Evolutionary conservation across 805 yeast species (phyloP).

Genomic region (Teunomyces stri): DNA sequence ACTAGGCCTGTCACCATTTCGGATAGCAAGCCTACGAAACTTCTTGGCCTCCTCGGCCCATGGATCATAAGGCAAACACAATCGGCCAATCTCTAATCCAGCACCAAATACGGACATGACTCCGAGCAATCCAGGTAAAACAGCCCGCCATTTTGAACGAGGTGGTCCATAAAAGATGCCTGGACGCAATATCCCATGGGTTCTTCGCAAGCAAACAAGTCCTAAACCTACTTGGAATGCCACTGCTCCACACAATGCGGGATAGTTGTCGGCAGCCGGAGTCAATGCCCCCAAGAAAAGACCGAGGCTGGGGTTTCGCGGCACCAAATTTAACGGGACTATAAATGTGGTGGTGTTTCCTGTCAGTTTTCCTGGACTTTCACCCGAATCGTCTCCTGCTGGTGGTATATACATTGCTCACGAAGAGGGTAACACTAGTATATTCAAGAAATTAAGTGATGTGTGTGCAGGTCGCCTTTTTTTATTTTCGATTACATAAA

Average conservation of each 20-base stretch:
- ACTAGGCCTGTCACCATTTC: constrained; percentile 47
- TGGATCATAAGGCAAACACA: constrained; percentile 54
- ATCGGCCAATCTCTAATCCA: constrained; percentile 54
- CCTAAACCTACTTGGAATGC: constrained; percentile 56
- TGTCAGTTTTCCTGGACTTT: constrained; percentile 1
- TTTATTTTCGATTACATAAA: too few relatives aligned
- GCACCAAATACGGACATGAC: constrained; percentile 49
- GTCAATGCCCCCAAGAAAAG: constrained; percentile 63
- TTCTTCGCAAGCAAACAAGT: constrained; percentile 19
- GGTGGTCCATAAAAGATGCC: constrained; percentile 1
- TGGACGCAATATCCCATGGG: constrained; percentile 14
- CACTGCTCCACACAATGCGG: constrained; percentile 52
- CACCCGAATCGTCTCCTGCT: constrained; percentile 14
- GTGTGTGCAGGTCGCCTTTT: neutral
- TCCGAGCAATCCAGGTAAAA: constrained; percentile 33
- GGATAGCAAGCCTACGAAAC: constrained; percentile 50
- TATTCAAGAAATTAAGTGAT: neutral
- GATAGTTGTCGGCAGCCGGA: constrained; percentile 65
- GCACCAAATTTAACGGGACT: constrained; percentile 3
- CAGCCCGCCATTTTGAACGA: constrained; percentile 11
- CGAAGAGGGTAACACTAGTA: constrained; percentile 5
- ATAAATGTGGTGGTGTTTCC: constrained; percentile 4
- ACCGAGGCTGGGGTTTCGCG: constrained; percentile 14
- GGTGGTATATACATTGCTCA: constrained; percentile 40
- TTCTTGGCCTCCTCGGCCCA: constrained; percentile 67